These are phyloP conservation scores for Vitrella brassicaformis DNA, from an alignment of 73 alveolate species.

Conservation along the genomic window DNA sequence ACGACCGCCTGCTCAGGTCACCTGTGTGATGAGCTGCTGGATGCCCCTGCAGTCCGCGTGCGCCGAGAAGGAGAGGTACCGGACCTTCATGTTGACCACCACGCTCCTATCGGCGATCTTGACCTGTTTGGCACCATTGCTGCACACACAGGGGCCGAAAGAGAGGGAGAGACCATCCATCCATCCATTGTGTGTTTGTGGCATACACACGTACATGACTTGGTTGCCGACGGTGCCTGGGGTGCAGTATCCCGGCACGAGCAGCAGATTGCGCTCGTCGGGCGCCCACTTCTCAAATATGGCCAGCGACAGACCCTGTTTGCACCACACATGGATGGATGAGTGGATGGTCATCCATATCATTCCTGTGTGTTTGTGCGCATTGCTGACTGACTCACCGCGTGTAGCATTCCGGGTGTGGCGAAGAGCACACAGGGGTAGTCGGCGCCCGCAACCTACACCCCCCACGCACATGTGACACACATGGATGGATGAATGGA, in stretches of 20 bases:
- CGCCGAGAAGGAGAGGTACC: slow-evolving; percentile 86
- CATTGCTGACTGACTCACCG: no score
- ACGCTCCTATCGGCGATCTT: not conserved
- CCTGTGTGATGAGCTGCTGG: slow-evolving; percentile 59
- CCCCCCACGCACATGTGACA: no score
- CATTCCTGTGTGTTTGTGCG: no score
- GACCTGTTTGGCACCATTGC: not conserved
- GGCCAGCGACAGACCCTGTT: slow-evolving; percentile 64
- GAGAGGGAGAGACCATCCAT: not conserved
- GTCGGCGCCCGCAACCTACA: slow-evolving; percentile 40
- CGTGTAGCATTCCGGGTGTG: slow-evolving; percentile 99
- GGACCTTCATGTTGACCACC: no score
- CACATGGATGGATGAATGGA: no score
- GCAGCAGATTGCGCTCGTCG: slow-evolving; percentile 75
- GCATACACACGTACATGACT: no score
- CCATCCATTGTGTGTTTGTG: no score
- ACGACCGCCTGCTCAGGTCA: slow-evolving; percentile 2
- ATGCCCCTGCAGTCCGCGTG: slow-evolving; percentile 97
- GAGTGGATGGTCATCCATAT: no score
- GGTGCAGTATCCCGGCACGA: slow-evolving; percentile 95
- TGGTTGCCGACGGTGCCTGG: slow-evolving; percentile 91
- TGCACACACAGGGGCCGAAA: not conserved
- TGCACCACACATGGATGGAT: no score
- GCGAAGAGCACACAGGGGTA: slow-evolving; percentile 94
- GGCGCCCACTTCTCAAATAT: slow-evolving; percentile 89